Base-by-base conservation (phyloP, 169 alveolate genomes). In the Eimeria sp. region DNA sequence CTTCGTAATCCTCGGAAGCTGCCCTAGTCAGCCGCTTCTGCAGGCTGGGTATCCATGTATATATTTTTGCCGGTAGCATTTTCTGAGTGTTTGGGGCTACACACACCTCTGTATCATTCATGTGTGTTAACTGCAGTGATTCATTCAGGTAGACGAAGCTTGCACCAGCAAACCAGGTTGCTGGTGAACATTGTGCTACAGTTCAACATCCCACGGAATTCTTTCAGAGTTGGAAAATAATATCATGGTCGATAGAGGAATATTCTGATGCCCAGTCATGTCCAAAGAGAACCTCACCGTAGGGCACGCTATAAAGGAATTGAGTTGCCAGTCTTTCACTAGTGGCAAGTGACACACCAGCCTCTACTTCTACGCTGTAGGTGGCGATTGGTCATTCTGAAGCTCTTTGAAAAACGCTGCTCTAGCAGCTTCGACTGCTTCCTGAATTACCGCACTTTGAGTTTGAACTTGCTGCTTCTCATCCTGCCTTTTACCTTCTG, bases 401-500 rank as follows among this genome's bases (percentile, higher is more conserved):
- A 84, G 27, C 20, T 43, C 75, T 63, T 63, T 87, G 93, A 87
- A 87, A 45, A 87, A 87, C 18, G 93, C 93, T 40, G 82, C 80
- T 11, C 93, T 61, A 4, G 93, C 93, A 4, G 78, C 18, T 13
- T 87, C 93, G 20, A 87, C 82, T 30, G 93, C 93, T 40, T 87
- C 93, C 45, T 87, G 93, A 87, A 63, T 51, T 22, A 27, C 78
- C 72, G 93, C 93, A 63, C 49, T 87, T 47, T 72, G 93, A 7
- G 82, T 25, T 63, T 63, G 93, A 25, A 22, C 72, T 63, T 49
- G 82, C 61, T 57, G 93, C 54, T 97, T 96, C 93, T 98, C 98
- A n/a, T 98, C 97, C 96, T 99, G 98, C 95, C 96, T 97, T 58
- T 95, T 82, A 45, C 94, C 94, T 61, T 94, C 96, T 3, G 94